A percentile compares a stretch with the other conserved stretches of the same genome.
phyloP scores from a whole-genome alignment of 1,284 basidiomycete species.

The Microbotryum silenes-acaulis region DNA sequence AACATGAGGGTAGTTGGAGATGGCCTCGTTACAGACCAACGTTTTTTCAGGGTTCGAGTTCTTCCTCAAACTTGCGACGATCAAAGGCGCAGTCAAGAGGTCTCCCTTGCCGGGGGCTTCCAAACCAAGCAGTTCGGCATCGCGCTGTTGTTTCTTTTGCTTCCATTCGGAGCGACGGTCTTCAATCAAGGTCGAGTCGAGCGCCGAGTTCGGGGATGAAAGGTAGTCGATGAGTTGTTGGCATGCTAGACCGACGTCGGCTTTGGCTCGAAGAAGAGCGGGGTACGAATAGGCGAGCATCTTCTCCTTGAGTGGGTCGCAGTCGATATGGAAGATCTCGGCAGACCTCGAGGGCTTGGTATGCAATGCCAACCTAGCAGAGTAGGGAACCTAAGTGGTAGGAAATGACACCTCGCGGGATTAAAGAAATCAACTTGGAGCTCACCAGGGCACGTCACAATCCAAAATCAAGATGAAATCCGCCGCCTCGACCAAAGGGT shows the following conservation, averaged over 20 bases:
- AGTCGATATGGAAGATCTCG: conserved; percentile 54
- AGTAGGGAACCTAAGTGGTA: background rate
- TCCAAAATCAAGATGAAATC: conserved; percentile 60
- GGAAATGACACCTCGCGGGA: background rate
- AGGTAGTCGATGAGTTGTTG: conserved; percentile 44
- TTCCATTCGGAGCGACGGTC: conserved; percentile 4
- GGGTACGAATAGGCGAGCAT: conserved; percentile 29
- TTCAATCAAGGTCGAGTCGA: conserved; percentile 1
- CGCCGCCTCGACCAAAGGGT: conserved; percentile 48
- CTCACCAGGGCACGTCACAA: conserved; percentile 54
- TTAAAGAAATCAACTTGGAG: background rate
- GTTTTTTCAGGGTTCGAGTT: conserved; percentile 39
- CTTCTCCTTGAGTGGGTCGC: conserved; percentile 53
- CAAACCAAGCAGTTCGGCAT: background rate
- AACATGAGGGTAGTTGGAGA: conserved; percentile 51
- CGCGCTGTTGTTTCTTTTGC: background rate
- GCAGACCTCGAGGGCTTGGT: conserved; percentile 45
- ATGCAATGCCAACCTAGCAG: conserved; percentile 46
- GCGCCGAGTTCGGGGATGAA: background rate
- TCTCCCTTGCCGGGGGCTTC: conserved; percentile 1
- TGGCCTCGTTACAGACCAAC: conserved; percentile 56
- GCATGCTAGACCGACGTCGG: conserved; percentile 52
- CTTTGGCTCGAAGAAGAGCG: conserved; percentile 46
- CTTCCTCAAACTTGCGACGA: conserved; percentile 49
- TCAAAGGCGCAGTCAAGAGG: conserved; percentile 45